Evolutionary conservation across 2,329 filamentous ascomycete genomes (phyloP).

Genomic region (Penicillium sp.): DNA sequence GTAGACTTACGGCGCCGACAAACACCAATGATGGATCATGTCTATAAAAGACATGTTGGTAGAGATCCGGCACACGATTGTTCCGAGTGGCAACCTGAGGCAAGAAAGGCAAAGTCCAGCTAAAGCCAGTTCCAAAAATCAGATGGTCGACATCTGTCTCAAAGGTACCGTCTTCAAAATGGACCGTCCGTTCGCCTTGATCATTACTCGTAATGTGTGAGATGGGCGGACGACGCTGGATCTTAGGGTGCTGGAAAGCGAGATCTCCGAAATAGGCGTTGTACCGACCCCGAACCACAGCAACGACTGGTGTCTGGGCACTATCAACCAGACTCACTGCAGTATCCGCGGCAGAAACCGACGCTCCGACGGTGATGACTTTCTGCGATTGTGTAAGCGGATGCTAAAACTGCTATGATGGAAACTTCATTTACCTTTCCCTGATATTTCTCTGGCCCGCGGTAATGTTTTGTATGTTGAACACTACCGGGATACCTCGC

Average conservation of each 20-base stretch:
- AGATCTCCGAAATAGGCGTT: conserved; percentile 57
- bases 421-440: conserved; percentile 27
- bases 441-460: conserved; percentile 39
- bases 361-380: conserved; percentile 62
- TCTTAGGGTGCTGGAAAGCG: conserved; percentile 59
- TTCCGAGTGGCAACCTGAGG: conserved; percentile 44
- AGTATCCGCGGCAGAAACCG: conserved; percentile 64
- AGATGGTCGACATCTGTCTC: conserved; percentile 58
- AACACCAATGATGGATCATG: conserved; percentile 34
- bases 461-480: conserved; percentile 44
- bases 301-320: conserved; percentile 50
- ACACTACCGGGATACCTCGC: conserved; percentile 38
- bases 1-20: conserved; percentile 45
- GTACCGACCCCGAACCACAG: conserved; percentile 54
- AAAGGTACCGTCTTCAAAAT: conserved; percentile 54
- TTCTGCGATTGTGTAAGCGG: conserved; percentile 37
- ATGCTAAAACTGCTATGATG: too few species aligned
- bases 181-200: conserved; percentile 47
- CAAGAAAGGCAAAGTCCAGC: conserved; percentile 62
- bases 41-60: conserved; percentile 38
- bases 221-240: conserved; percentile 31
- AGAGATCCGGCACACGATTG: conserved; percentile 35
- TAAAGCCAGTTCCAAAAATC: conserved; percentile 66
- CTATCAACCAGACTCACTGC: conserved; percentile 51
- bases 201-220: conserved; percentile 38